A percentile compares a stretch with the other conserved stretches of the same genome.
These are phyloP conservation scores for Linum usitatissimum DNA, from an alignment of 345 rosid species.

Conservation along the genomic window DNA sequence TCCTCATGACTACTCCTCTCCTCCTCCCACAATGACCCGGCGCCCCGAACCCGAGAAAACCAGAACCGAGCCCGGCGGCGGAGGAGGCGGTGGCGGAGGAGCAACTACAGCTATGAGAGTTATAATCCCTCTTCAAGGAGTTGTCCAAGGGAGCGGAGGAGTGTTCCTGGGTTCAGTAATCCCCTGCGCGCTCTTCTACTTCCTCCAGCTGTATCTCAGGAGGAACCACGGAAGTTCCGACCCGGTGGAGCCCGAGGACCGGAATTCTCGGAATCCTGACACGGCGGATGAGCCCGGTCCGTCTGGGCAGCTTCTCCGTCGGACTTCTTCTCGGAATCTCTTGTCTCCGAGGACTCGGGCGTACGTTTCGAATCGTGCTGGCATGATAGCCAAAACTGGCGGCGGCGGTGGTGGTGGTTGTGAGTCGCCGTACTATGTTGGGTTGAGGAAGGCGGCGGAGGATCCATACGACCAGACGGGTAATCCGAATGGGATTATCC, in stretches of 20 bases:
- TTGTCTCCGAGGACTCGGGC: conserved; percentile 61
- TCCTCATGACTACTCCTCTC: conserved; percentile 14
- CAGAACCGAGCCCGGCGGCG: conserved; percentile 12
- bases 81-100: conserved; percentile 34
- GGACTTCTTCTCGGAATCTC: conserved; percentile 50
- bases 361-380: conserved; percentile 44
- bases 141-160: conserved; percentile 90
- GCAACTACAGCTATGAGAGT: conserved; percentile 65
- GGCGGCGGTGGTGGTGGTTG: background rate
- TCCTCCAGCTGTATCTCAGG: conserved; percentile 71
- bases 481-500: conserved; percentile 68
- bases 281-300: conserved; percentile 37
- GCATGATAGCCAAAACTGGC: conserved; percentile 34
- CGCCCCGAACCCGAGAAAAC: conserved; percentile 30
- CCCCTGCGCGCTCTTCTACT: conserved; percentile 91
- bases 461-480: conserved; percentile 56
- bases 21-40: conserved; percentile 47
- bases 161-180: conserved; percentile 80
- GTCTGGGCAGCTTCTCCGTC: conserved; percentile 34
- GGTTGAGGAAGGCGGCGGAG: conserved; percentile 45
- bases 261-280: conserved; percentile 15
- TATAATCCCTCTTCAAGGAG: conserved; percentile 84
- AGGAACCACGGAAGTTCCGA: conserved; percentile 35
- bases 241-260: conserved; percentile 25
- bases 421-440: conserved; percentile 42